A percentile compares a stretch with the other conserved stretches of the same genome.
These are phyloP conservation scores for Emergomyces africanus DNA, from an alignment of 2,329 filamentous ascomycete species.

Conservation along the genomic window DNA sequence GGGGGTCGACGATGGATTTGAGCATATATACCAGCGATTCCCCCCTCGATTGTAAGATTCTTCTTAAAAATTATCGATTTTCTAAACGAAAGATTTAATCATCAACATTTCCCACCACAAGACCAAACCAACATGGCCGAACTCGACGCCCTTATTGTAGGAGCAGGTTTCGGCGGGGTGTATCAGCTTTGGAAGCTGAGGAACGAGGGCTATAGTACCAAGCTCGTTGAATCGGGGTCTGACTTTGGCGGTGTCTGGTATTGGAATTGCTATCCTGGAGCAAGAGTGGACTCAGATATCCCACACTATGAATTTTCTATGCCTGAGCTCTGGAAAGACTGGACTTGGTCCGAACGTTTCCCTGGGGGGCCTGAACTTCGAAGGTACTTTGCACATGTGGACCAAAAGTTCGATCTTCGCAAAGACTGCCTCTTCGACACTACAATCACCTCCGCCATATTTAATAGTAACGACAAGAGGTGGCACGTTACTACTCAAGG, in stretches of 20 bases:
- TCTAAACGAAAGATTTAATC: not conserved
- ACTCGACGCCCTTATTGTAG: conserved; percentile 19
- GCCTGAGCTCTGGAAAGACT: conserved; percentile 35
- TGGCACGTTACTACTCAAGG: conserved; percentile 20
- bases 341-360: conserved; percentile 53
- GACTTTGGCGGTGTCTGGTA: conserved; percentile 43
- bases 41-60: not conserved
- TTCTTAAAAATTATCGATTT: not conserved
- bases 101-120: not conserved
- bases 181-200: conserved; percentile 42
- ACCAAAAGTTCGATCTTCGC: conserved; percentile 52
- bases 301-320: conserved; percentile 43
- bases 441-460: conserved; percentile 43
- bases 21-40: not conserved
- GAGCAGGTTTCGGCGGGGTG: conserved; percentile 28
- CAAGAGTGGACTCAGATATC: conserved; percentile 41
- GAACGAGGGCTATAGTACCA: conserved; percentile 36
- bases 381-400: conserved; percentile 52
- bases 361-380: conserved; percentile 53
- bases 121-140: not conserved
- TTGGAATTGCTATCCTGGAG: conserved; percentile 46
- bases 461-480: conserved; percentile 31
- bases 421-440: conserved; percentile 43
- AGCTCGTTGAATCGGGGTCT: conserved; percentile 42
- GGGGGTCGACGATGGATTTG: not conserved